A percentile compares a stretch with the other conserved stretches of the same genome.
Conservation (phyloP, 1,284 basidiomycete species). For the Singerocomus inundabilis region DNA sequence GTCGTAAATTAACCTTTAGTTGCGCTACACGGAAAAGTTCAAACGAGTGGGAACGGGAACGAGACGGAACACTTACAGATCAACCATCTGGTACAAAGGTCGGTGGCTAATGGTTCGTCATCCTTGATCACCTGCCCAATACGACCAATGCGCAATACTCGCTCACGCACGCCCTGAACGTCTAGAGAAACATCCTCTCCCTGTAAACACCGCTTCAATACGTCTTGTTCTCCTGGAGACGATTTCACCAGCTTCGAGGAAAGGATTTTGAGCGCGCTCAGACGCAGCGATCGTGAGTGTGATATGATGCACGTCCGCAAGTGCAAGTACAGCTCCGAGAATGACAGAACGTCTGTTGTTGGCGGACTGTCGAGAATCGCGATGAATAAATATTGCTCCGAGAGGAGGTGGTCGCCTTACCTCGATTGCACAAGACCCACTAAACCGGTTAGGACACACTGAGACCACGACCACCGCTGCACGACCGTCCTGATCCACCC, state of each 20-base stretch:
- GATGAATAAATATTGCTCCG: background rate
- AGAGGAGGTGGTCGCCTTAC: conserved; percentile 32
- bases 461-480: conserved; percentile 58
- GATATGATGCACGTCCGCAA: conserved; percentile 53
- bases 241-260: conserved; percentile 42
- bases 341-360: conserved; percentile 29
- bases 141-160: conserved; percentile 69
- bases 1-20: conserved; percentile 88
- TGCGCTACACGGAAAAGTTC: conserved; percentile 54
- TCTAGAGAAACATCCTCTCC: conserved; percentile 76
- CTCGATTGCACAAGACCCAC: conserved; percentile 49
- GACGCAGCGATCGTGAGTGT: conserved; percentile 55
- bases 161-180: conserved; percentile 78
- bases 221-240: conserved; percentile 48
- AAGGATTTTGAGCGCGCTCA: conserved; percentile 56
- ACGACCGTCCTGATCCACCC: conserved; percentile 48
- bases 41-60: background rate
- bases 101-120: conserved; percentile 51
- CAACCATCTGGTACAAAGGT: conserved; percentile 63
- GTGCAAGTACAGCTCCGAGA: conserved; percentile 47
- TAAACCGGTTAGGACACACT: conserved; percentile 53
- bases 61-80: conserved; percentile 44
- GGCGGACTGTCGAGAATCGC: conserved; percentile 13
- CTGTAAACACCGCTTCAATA: conserved; percentile 63
- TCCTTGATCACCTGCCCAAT: conserved; percentile 54